A percentile compares a stretch with the other conserved stretches of the same genome.
phyloP scores from a whole-genome alignment of 2,329 filamentous ascomycete species.

The Claviceps humidiphila region DNA sequence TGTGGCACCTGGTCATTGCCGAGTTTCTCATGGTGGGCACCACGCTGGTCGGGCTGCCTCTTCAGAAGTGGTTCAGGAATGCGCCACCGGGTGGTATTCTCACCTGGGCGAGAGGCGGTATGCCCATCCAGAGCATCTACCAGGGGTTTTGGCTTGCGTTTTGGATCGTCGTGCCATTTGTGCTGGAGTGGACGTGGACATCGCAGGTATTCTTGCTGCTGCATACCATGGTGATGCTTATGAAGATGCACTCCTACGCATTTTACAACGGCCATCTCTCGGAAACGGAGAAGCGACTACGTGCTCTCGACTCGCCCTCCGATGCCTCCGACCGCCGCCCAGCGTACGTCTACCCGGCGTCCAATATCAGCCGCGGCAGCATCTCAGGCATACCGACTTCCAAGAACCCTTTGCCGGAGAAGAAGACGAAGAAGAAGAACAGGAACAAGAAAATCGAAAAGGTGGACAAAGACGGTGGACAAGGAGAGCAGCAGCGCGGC shows the following conservation, averaged over 20 bases:
- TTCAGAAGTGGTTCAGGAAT: slow-evolving; percentile 55
- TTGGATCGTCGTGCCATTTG: slow-evolving; percentile 78
- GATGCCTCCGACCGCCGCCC: slow-evolving; percentile 46
- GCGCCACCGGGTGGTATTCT: slow-evolving; percentile 37
- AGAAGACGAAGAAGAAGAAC: neutral
- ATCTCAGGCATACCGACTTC: slow-evolving; percentile 21
- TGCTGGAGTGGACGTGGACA: slow-evolving; percentile 89
- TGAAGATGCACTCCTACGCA: slow-evolving; percentile 98
- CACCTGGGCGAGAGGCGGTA: slow-evolving; percentile 67
- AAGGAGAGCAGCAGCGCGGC: neutral
- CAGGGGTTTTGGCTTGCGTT: slow-evolving; percentile 66
- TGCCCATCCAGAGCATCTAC: slow-evolving; percentile 69
- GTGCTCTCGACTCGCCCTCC: slow-evolving; percentile 63
- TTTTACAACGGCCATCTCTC: slow-evolving; percentile 96
- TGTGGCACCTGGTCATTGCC: slow-evolving; percentile 72
- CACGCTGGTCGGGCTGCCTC: slow-evolving; percentile 56
- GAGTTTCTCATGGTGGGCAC: slow-evolving; percentile 76
- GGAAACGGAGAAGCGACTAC: slow-evolving; percentile 70
- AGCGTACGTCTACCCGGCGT: slow-evolving; percentile 63
- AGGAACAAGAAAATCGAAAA: too few relatives aligned
- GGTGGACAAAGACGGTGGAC: too few relatives aligned
- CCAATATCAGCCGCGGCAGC: slow-evolving; percentile 33
- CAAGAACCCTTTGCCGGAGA: slow-evolving; percentile 2
- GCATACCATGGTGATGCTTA: slow-evolving; percentile 80
- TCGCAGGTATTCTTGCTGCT: slow-evolving; percentile 89